Evolutionary conservation across 768 basidiomycete species (phyloP).

Genomic region (Tulasnella sp.): DNA sequence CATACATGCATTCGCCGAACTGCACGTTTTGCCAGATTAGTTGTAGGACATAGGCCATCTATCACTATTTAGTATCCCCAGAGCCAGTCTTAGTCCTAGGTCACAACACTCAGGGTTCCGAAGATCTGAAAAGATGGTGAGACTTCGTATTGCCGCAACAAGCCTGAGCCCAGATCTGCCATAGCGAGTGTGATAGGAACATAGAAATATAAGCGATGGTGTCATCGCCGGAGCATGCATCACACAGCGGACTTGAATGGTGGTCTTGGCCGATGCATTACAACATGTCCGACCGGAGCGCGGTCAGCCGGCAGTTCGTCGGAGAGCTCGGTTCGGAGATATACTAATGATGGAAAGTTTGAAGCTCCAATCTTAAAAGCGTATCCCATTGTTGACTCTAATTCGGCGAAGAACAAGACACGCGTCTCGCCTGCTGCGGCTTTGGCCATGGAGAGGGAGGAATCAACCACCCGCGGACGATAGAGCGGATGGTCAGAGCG

Average conservation of each 20-base stretch:
- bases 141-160: not conserved
- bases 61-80: not conserved
- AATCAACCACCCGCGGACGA: too few species aligned
- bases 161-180: not conserved
- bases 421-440: too few species aligned
- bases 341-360: not conserved
- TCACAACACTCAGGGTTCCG: not conserved
- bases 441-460: too few species aligned
- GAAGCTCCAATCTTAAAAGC: not conserved
- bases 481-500: too few species aligned
- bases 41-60: not conserved
- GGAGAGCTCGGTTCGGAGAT: not conserved
- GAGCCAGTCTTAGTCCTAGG: not conserved
- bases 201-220: not conserved
- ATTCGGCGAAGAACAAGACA: not conserved
- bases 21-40: not conserved
- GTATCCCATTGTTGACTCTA: not conserved
- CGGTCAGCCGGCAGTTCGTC: not conserved
- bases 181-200: too few species aligned
- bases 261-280: not conserved
- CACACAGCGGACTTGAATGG: not conserved
- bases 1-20: not conserved
- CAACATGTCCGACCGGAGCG: not conserved
- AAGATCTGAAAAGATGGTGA: too few species aligned
- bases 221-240: not conserved